These are phyloP conservation scores for Boletus sensibilis DNA, from an alignment of 768 basidiomycete species.

Conservation along the genomic window DNA sequence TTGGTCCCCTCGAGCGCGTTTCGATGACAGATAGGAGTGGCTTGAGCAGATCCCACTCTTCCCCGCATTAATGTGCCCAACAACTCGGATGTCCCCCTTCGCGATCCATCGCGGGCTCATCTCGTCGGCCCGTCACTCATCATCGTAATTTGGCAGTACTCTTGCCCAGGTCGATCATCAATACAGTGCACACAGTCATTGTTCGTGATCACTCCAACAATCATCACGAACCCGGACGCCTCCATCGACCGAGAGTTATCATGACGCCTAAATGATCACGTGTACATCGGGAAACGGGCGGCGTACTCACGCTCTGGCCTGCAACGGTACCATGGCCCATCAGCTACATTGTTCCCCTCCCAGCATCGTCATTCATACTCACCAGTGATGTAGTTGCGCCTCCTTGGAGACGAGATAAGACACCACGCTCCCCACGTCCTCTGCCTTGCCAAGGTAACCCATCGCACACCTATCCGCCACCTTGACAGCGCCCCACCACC, in stretches of 20 bases:
- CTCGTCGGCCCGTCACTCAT: constrained; percentile 4
- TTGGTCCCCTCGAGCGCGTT: background rate
- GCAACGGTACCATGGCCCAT: background rate
- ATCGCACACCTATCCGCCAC: constrained; percentile 1
- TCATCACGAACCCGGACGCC: constrained; percentile 1
- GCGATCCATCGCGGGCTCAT: constrained; percentile 24
- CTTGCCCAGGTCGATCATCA: background rate
- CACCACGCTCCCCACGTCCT: constrained; percentile 28
- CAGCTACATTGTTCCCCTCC: background rate
- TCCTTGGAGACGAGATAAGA: constrained; percentile 34
- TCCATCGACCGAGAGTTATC: constrained; percentile 13
- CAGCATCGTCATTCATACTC: background rate
- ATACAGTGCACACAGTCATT: background rate
- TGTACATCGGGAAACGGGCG: background rate
- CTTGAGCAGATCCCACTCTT: constrained; percentile 10
- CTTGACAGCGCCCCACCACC: background rate
- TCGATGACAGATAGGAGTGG: constrained; percentile 13
- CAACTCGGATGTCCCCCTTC: background rate
- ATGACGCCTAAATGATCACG: background rate
- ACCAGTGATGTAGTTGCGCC: constrained; percentile 30
- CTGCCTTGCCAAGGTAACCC: constrained; percentile 12
- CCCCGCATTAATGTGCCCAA: constrained; percentile 15
- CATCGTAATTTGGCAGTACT: constrained; percentile 2
- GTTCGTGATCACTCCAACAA: background rate
- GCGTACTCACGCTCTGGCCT: background rate